These are phyloP conservation scores for Metschnikowia dekortorum DNA, from an alignment of 805 yeast species.

Conservation along the genomic window DNA sequence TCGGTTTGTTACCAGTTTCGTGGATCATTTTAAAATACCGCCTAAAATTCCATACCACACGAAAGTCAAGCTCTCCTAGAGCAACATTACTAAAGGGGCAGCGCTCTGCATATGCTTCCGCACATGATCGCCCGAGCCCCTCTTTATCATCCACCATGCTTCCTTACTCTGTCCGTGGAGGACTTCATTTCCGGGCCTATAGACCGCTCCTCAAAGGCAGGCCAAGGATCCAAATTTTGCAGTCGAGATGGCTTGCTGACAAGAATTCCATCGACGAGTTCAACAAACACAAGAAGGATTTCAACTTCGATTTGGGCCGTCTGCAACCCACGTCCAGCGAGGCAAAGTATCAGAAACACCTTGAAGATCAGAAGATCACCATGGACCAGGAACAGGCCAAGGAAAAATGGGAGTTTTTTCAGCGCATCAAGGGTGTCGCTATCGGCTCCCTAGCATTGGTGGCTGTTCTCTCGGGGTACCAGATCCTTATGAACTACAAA, in stretches of 20 bases:
- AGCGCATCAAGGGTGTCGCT: slow-evolving; percentile 42
- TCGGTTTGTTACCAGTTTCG: no score
- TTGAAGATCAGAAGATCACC: slow-evolving; percentile 26
- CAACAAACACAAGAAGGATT: slow-evolving; percentile 31
- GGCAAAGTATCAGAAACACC: slow-evolving; percentile 28
- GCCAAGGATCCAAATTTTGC: neutral
- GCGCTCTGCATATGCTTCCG: neutral
- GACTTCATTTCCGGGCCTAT: no score
- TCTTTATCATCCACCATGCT: neutral
- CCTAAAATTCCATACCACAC: no score
- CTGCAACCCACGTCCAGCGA: slow-evolving; percentile 30
- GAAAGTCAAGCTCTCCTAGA: no score
- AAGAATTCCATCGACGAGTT: slow-evolving; percentile 30
- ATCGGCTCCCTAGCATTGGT: slow-evolving; percentile 40
- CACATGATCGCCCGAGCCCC: neutral
- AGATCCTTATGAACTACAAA: slow-evolving; percentile 40
- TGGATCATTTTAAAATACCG: no score
- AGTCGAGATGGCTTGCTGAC: slow-evolving; percentile 2
- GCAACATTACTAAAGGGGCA: neutral
- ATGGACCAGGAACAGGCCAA: slow-evolving; percentile 24
- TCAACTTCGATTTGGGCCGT: slow-evolving; percentile 16
- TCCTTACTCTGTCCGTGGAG: neutral
- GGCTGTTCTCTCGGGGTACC: slow-evolving; percentile 38
- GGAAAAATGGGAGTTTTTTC: slow-evolving; percentile 35
- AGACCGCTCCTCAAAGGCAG: neutral